Base-by-base conservation (phyloP, 2,329 filamentous ascomycete genomes). In the Penicillium sp. region DNA sequence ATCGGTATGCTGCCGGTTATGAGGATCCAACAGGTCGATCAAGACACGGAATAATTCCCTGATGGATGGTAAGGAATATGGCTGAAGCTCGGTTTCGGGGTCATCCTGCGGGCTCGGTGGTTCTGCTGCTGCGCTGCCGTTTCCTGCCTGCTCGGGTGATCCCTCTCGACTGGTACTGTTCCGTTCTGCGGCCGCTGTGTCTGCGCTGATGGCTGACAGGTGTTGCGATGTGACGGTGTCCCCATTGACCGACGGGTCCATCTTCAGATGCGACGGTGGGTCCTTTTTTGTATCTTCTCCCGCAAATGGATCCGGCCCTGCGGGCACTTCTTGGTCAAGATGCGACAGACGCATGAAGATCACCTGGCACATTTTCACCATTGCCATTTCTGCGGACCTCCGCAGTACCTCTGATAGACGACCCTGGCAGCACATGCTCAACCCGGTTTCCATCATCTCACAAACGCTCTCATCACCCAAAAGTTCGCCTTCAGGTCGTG, bases 321-420 rank as follows among this genome's bases (percentile, higher is more conserved):
- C 83, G 12, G 85, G 85, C 22, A 86, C 84, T 69, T 92, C 88
- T 44, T 89, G 82, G 66, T 95, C 90, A 8, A 97, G 78, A 61
- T 92, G 87, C 73, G 96, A 96, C 50, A 99, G 78, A 57, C 95
- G 87, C 73, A 92, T 89, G 71, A 99, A 99, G 67, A 99, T 96
- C 62, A 96, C 91, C 75, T 99, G 94, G 70, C 94, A 97, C 94
- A 99, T 99, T 63, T 91, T 90, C 43, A 97, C 90, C 92, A 99
- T 97, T 52, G 91, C 88, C 69, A 96, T 94, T 75, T 99, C 94
- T 2, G 94, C 94, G 19, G 92, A 96, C 61, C 92, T 84, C 61
- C 93, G 86, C 52, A 99, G 78, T 4, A 97, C 86, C 66, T 97
- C 92, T 10, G 92, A 97, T 58, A 97, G 86, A 53, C 93, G 86